These are phyloP conservation scores for Dillenia turbinata DNA, from an alignment of 164 flowering plant species.

Conservation along the genomic window DNA sequence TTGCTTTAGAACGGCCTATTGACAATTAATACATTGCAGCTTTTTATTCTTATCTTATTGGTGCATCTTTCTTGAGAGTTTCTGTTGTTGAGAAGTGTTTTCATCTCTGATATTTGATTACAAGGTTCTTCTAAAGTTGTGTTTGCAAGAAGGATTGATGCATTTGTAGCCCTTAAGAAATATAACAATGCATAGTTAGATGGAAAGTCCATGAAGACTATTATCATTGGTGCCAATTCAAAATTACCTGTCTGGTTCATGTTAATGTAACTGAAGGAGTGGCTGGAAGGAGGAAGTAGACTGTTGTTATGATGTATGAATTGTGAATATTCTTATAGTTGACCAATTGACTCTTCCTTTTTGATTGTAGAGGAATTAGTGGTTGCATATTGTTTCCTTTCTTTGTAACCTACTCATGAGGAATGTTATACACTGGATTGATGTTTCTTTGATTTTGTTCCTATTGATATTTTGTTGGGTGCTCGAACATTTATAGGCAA, in stretches of 20 bases:
- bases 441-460: too few relatives aligned
- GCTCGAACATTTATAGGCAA: too few relatives aligned
- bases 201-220: conserved; percentile 91
- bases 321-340: not conserved
- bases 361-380: too few relatives aligned
- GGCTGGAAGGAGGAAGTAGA: conserved; percentile 61
- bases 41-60: too few relatives aligned
- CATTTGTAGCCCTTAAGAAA: conserved; percentile 73
- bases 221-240: conserved; percentile 50
- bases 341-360: too few relatives aligned
- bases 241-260: conserved; percentile 59
- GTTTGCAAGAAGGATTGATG: conserved; percentile 65
- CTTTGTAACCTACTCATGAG: too few relatives aligned
- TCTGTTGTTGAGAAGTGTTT: too few relatives aligned
- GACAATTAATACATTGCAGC: too few relatives aligned
- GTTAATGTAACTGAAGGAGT: conserved; percentile 67
- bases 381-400: too few relatives aligned
- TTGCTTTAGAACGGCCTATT: not conserved
- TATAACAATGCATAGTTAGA: conserved; percentile 87
- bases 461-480: too few relatives aligned
- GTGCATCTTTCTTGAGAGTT: too few relatives aligned
- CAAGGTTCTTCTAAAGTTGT: conserved; percentile 95
- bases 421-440: too few relatives aligned
- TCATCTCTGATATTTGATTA: conserved; percentile 8
- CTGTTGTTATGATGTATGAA: conserved; percentile 69